Evolutionary conservation across 129 eudicot genomes (phyloP).

Genomic region (Deinandra increscens): DNA sequence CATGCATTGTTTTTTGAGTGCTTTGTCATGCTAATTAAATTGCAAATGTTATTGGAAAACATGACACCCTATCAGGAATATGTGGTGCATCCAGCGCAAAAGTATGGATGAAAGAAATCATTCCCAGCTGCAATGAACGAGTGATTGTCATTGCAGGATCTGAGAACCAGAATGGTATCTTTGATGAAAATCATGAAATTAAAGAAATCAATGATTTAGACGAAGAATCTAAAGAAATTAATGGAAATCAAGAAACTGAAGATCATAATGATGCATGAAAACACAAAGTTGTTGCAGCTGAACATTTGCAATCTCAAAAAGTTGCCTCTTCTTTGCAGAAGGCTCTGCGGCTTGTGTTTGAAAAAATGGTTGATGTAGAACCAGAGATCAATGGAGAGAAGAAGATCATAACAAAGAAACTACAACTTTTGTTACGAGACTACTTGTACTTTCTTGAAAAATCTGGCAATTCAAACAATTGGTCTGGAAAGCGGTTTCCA

Average conservation of each 20-base stretch:
- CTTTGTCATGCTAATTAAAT: conserved; percentile 59
- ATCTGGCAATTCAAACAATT: conserved; percentile 66
- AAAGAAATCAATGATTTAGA: conserved; percentile 31
- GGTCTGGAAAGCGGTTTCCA: conserved; percentile 83
- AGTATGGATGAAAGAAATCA: conserved; percentile 62
- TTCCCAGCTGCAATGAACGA: conserved; percentile 77
- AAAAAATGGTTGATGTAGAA: conserved; percentile 50
- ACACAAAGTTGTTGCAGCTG: conserved; percentile 34
- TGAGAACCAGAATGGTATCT: conserved; percentile 45
- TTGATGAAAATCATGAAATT: conserved; percentile 25
- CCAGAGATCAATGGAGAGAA: conserved; percentile 48
- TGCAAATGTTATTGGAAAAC: conserved; percentile 68
- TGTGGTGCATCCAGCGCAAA: conserved; percentile 68
- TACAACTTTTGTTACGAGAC: conserved; percentile 43
- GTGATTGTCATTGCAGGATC: conserved; percentile 53
- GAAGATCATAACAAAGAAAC: conserved; percentile 39
- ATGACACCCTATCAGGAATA: conserved; percentile 63
- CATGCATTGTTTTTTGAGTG: conserved; percentile 52
- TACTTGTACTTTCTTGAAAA: conserved; percentile 72
- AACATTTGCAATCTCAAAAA: conserved; percentile 38
- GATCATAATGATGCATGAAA: conserved; percentile 40
- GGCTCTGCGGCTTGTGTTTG: conserved; percentile 72
- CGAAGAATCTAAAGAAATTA: conserved; percentile 33
- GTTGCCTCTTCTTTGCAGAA: conserved; percentile 54
- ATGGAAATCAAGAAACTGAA: conserved; percentile 26